phyloP scores from a whole-genome alignment of 805 yeast species.

The Ogataea saltuana region DNA sequence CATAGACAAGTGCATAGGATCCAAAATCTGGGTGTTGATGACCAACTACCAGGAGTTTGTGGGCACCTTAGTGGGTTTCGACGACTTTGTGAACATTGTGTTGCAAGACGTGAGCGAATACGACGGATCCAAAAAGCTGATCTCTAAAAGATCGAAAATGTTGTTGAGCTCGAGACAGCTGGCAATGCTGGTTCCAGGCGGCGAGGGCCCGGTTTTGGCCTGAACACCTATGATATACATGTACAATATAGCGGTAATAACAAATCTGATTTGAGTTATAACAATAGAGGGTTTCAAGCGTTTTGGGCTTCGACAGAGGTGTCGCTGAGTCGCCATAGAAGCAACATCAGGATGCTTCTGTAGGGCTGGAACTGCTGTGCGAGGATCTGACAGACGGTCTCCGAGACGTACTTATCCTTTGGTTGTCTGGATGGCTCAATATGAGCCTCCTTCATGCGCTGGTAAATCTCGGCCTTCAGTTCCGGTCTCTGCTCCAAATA shows the following conservation, averaged over 20 bases:
- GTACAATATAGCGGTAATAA: constrained; percentile 5
- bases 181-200: constrained; percentile 63
- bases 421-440: constrained; percentile 5
- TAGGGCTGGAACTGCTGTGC: constrained; percentile 68
- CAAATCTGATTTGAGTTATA: background rate
- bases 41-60: constrained; percentile 68
- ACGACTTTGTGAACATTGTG: constrained; percentile 92
- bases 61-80: constrained; percentile 91
- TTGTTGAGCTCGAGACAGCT: constrained; percentile 71
- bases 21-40: constrained; percentile 72
- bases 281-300: constrained; percentile 4
- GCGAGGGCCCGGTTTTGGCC: constrained; percentile 35
- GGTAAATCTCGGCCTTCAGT: constrained; percentile 45
- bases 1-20: constrained; percentile 84
- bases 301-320: constrained; percentile 53
- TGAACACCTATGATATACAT: background rate
- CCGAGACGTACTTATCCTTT: constrained; percentile 42
- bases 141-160: constrained; percentile 56
- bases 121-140: constrained; percentile 42
- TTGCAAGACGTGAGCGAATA: constrained; percentile 76
- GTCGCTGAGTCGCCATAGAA: constrained; percentile 71
- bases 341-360: constrained; percentile 63
- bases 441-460: constrained; percentile 29
- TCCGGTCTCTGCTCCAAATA: constrained; percentile 60
- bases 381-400: constrained; percentile 53